Evolutionary conservation across 148 eudicot genomes (phyloP).

Genomic region (Rhododendron williamsianum): DNA sequence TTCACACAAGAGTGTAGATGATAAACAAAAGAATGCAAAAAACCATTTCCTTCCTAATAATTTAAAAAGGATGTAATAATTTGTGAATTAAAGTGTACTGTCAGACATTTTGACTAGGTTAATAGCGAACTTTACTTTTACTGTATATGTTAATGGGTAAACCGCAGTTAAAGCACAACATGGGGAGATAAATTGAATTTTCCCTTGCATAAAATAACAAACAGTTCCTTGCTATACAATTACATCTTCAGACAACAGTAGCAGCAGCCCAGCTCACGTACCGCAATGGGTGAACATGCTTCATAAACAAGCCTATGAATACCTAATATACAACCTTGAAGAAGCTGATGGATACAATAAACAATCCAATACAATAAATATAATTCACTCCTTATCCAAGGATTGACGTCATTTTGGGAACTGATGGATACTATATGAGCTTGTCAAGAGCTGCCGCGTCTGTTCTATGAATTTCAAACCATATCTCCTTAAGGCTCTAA

Average conservation of each 20-base stretch:
- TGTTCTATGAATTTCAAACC: background rate
- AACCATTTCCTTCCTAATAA: background rate
- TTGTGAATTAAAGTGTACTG: background rate
- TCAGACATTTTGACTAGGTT: background rate
- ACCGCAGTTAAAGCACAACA: background rate
- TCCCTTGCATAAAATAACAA: background rate
- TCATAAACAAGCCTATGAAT: background rate
- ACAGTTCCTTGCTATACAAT: background rate
- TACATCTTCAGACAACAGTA: background rate
- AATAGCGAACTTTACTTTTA: background rate
- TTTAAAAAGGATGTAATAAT: background rate
- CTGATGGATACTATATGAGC: background rate
- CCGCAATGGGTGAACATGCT: background rate
- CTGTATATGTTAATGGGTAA: background rate
- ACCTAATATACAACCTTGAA: background rate
- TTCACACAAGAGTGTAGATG: background rate
- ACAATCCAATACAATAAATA: background rate
- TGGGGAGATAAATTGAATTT: background rate
- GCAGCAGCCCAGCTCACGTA: background rate
- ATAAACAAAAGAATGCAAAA: no score
- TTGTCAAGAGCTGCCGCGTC: background rate
- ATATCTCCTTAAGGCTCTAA: background rate
- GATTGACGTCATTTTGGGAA: background rate
- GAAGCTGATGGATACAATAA: background rate
- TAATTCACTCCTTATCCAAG: background rate